phyloP scores from a whole-genome alignment of 768 basidiomycete genomes.

The Mycena venus region DNA sequence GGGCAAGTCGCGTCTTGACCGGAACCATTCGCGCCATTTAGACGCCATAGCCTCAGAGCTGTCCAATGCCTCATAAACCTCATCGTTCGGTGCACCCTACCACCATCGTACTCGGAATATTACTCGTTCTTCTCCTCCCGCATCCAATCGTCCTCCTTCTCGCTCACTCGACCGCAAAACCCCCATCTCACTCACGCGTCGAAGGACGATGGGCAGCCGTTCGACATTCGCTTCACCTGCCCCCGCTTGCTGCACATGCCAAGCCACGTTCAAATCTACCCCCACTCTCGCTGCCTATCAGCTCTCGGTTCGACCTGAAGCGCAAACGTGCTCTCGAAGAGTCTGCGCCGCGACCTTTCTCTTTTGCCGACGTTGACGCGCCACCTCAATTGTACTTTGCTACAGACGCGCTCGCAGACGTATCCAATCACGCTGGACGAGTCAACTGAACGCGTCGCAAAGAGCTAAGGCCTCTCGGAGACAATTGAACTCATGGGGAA shows the following conservation, averaged over 20 bases:
- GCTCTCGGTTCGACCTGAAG: constrained; percentile 38
- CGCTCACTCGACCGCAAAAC: neutral
- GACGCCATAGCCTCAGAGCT: neutral
- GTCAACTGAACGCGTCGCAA: neutral
- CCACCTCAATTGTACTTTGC: constrained; percentile 40
- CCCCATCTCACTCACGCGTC: constrained; percentile 26
- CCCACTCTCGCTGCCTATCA: neutral
- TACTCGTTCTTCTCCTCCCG: constrained; percentile 39
- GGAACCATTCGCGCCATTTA: neutral
- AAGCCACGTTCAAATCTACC: constrained; percentile 3
- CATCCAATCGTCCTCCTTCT: constrained; percentile 34
- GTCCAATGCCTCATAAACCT: constrained; percentile 8
- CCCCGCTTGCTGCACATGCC: constrained; percentile 35
- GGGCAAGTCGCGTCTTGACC: constrained; percentile 18
- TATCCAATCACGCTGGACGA: neutral
- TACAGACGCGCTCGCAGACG: constrained; percentile 27
- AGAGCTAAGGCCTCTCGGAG: neutral
- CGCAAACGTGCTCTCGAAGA: constrained; percentile 34
- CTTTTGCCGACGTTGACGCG: constrained; percentile 20
- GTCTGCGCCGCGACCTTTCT: constrained; percentile 12
- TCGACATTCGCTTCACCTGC: constrained; percentile 45
- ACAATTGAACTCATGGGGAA: no score
- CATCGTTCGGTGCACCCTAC: constrained; percentile 10
- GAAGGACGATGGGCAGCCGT: constrained; percentile 50
- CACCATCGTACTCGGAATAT: constrained; percentile 28